These are phyloP conservation scores for Yarrowia sp. DNA, from an alignment of 805 yeast species.

Conservation along the genomic window DNA sequence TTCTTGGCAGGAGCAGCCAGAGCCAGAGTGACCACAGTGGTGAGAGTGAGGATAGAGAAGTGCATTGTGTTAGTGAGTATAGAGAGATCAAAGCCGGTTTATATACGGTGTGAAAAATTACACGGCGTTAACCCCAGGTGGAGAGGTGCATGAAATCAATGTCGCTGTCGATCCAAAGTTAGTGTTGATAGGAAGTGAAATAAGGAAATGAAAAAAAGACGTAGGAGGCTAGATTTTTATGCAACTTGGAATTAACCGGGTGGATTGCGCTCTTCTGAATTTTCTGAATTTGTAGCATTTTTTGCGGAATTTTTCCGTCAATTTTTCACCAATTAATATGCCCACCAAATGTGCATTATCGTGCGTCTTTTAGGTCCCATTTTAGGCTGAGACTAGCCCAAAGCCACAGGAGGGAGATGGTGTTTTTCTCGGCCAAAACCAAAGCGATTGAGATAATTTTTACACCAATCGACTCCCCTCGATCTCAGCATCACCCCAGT, in stretches of 20 bases:
- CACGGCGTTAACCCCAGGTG: neutral
- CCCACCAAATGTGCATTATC: slow-evolving; percentile 1
- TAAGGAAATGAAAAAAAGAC: too few species aligned
- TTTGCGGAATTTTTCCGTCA: neutral
- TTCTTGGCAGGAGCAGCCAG: slow-evolving; percentile 9
- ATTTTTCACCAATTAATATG: neutral
- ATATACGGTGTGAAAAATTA: too few species aligned
- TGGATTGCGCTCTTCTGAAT: neutral
- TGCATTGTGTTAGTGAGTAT: neutral
- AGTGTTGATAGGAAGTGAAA: too few species aligned
- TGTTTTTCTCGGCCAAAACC: too few species aligned
- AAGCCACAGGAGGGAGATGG: neutral
- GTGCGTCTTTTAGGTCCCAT: neutral
- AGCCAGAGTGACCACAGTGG: neutral
- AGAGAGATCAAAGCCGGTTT: too few species aligned
- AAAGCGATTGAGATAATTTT: too few species aligned
- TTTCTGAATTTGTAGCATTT: neutral
- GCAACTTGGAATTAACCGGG: too few species aligned
- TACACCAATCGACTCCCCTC: too few species aligned
- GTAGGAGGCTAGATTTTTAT: too few species aligned
- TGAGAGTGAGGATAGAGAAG: neutral
- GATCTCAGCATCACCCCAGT: too few species aligned
- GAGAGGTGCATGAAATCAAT: neutral
- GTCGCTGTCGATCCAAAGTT: neutral
- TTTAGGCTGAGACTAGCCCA: neutral